Conservation (phyloP, 108 stramenopile species). For the Skeletonema costatum region DNA sequence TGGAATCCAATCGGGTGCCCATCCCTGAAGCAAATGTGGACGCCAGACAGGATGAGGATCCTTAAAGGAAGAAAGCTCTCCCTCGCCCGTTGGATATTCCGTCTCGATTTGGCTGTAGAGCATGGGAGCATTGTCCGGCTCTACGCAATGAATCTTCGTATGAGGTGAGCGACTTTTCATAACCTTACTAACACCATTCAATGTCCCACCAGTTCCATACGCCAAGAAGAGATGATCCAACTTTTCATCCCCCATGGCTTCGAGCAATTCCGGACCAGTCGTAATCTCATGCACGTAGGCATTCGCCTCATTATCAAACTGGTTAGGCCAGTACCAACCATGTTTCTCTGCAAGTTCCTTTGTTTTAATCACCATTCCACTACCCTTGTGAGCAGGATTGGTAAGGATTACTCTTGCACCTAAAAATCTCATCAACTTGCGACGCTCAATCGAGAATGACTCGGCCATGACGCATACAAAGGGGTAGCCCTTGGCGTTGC, state of each 20-base stretch:
- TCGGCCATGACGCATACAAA: conserved; percentile 63
- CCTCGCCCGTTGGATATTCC: conserved; percentile 28
- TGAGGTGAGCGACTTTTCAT: conserved; percentile 12
- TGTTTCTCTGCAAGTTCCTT: conserved; percentile 42
- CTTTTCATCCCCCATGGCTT: conserved; percentile 34
- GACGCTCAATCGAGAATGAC: conserved; percentile 49
- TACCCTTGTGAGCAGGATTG: conserved; percentile 26
- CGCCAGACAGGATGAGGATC: conserved; percentile 41
- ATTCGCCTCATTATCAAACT: conserved; percentile 90
- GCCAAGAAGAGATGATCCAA: conserved; percentile 34
- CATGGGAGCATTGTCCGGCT: conserved; percentile 38
- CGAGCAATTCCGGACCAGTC: conserved; percentile 85
- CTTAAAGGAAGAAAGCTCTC: conserved; percentile 9
- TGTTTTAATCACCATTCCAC: conserved; percentile 36
- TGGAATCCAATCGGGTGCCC: conserved; percentile 76
- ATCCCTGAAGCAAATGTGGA: conserved; percentile 48
- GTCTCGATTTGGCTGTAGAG: conserved; percentile 26
- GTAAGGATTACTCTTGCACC: conserved; percentile 44
- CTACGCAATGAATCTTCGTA: conserved; percentile 38
- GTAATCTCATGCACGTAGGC: conserved; percentile 61
- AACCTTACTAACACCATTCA: conserved; percentile 33
- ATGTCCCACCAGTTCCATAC: conserved; percentile 44
- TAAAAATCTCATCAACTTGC: conserved; percentile 48
- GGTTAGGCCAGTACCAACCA: conserved; percentile 61
- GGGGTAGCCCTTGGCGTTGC: conserved; percentile 80